These are phyloP conservation scores for Haberlea rhodopensis DNA, from an alignment of 257 asterid species.

Conservation along the genomic window DNA sequence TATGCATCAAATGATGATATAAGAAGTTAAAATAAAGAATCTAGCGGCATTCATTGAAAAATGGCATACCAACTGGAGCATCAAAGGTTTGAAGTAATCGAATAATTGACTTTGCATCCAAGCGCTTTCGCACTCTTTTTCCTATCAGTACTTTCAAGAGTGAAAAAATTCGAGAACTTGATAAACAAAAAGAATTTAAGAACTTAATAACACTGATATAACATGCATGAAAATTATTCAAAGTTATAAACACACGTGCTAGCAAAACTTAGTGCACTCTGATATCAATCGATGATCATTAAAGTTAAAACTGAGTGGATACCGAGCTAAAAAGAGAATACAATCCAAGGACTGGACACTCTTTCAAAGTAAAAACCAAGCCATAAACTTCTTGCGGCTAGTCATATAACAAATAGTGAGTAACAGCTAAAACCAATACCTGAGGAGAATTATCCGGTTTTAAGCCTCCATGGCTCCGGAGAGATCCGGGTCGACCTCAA, in stretches of 20 bases:
- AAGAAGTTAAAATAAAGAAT: not conserved
- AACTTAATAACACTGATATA: not conserved
- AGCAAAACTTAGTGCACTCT: no score
- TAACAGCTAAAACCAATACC: slow-evolving; percentile 28
- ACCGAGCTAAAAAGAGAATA: no score
- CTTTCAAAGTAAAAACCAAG: no score
- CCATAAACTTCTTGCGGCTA: no score
- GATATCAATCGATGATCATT: not conserved
- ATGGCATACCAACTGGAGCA: slow-evolving; percentile 11
- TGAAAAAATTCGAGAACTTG: slow-evolving; percentile 17
- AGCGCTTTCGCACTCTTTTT: slow-evolving; percentile 56
- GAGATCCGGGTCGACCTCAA: slow-evolving; percentile 79
- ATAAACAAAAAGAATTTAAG: not conserved
- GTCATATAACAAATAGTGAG: no score
- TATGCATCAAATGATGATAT: not conserved
- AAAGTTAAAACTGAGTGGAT: no score
- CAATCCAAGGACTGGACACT: no score
- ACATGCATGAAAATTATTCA: not conserved
- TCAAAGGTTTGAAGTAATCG: slow-evolving; percentile 66
- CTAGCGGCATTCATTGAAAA: not conserved
- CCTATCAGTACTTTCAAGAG: slow-evolving; percentile 63
- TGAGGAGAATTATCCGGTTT: slow-evolving; percentile 61
- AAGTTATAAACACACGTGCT: not conserved
- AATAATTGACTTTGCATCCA: slow-evolving; percentile 68
- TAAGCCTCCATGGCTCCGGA: slow-evolving; percentile 71